These are phyloP conservation scores for Grosmannia serpens DNA, from an alignment of 2,329 filamentous ascomycete species.

Conservation along the genomic window DNA sequence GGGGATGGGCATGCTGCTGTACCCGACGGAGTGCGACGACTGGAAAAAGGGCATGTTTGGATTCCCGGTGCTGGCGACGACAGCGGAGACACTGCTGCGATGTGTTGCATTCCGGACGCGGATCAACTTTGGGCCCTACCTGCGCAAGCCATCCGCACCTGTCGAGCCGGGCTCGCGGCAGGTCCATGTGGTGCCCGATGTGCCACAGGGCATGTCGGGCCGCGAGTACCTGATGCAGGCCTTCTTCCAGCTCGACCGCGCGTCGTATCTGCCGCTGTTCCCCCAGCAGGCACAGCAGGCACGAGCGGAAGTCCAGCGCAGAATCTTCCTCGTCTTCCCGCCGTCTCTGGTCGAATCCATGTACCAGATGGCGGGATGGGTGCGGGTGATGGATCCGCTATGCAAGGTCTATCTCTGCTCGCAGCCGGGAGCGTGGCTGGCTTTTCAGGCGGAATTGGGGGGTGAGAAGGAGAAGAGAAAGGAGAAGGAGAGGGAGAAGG, in stretches of 20 bases:
- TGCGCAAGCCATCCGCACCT: slow-evolving; percentile 3
- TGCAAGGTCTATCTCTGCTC: slow-evolving; percentile 32
- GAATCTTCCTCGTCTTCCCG: slow-evolving; percentile 41
- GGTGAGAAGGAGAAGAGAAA: background rate
- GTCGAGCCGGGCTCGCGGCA: background rate
- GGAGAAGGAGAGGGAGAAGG: background rate
- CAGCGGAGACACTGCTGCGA: slow-evolving; percentile 14
- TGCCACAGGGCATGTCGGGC: background rate
- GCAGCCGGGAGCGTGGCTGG: slow-evolving; percentile 33
- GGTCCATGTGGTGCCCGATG: background rate
- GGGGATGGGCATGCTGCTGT: slow-evolving; percentile 27
- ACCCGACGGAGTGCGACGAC: slow-evolving; percentile 23
- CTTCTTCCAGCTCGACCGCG: slow-evolving; percentile 20
- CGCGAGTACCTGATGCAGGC: slow-evolving; percentile 14
- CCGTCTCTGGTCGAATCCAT: slow-evolving; percentile 21
- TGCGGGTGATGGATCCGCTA: slow-evolving; percentile 25
- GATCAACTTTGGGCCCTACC: slow-evolving; percentile 9
- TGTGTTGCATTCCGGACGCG: slow-evolving; percentile 26
- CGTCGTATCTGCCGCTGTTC: slow-evolving; percentile 14
- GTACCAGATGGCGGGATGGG: slow-evolving; percentile 31
- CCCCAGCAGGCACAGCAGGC: slow-evolving; percentile 3
- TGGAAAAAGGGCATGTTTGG: slow-evolving; percentile 18
- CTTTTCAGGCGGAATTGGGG: slow-evolving; percentile 20
- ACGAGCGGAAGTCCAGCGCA: slow-evolving; percentile 14
- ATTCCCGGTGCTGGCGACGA: slow-evolving; percentile 2